Conservation (phyloP, 345 rosid genomes). For the Hibiscus syriacus region DNA sequence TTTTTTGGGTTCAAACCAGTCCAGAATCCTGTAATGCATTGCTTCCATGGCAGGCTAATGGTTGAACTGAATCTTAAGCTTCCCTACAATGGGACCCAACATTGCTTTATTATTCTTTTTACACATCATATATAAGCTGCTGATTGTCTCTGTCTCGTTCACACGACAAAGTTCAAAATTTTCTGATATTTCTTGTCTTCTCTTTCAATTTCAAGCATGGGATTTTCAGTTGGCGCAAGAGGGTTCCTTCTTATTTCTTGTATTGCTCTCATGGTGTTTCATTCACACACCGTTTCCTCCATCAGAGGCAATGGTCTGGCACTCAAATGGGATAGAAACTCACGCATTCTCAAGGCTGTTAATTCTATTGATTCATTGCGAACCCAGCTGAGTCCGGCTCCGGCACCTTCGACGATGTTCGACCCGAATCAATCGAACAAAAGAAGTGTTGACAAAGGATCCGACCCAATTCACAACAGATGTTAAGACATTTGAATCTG, state of each 20-base stretch:
- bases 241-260: constrained; percentile 28
- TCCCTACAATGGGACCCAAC: constrained; percentile 35
- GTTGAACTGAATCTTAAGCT: constrained; percentile 44
- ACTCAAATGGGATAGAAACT: too few relatives aligned
- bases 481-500: constrained; percentile 26
- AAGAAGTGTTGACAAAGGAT: constrained; percentile 60
- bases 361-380: constrained; percentile 23
- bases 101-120: constrained; percentile 24
- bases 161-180: too few relatives aligned
- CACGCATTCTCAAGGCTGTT: constrained; percentile 34
- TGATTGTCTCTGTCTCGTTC: too few relatives aligned
- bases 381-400: constrained; percentile 28
- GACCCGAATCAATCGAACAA: constrained; percentile 60
- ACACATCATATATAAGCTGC: too few relatives aligned
- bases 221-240: constrained; percentile 17
- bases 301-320: constrained; percentile 25
- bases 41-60: constrained; percentile 45
- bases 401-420: constrained; percentile 42
- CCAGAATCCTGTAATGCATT: constrained; percentile 55
- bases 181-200: constrained; percentile 3
- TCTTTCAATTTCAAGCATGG: constrained; percentile 31
- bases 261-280: constrained; percentile 26
- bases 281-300: constrained; percentile 33
- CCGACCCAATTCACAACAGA: constrained; percentile 89
- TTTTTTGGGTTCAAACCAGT: constrained; percentile 88